phyloP scores from a whole-genome alignment of 2,329 filamentous ascomycete species.

The Colletotrichum sp. region DNA sequence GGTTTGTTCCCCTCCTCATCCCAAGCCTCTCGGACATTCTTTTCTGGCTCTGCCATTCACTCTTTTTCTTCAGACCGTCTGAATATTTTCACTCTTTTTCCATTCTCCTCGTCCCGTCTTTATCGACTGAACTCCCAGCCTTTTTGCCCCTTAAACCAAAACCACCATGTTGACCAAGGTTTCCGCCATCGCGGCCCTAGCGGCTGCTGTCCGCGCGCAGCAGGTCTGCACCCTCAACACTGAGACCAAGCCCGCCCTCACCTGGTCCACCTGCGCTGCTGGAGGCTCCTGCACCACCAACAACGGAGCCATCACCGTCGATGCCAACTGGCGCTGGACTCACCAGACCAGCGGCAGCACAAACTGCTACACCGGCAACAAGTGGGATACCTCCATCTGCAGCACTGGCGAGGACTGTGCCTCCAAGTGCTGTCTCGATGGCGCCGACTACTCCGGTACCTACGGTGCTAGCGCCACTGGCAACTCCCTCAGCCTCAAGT shows the following conservation, averaged over 20 bases:
- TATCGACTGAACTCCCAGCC: not conserved
- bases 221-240: conserved; percentile 52
- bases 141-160: not conserved
- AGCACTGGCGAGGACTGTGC: conserved; percentile 49
- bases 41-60: not conserved
- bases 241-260: conserved; percentile 59
- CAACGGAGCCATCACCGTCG: conserved; percentile 57
- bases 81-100: not conserved
- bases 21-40: not conserved
- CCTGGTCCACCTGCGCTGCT: conserved; percentile 57
- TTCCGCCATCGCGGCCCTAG: conserved; percentile 42
- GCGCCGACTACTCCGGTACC: conserved; percentile 55
- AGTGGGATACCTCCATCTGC: conserved; percentile 48
- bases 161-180: conserved; percentile 27
- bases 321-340: conserved; percentile 68
- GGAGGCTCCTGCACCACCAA: conserved; percentile 55
- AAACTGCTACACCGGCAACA: conserved; percentile 64
- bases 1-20: not conserved
- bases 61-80: conserved; percentile 2
- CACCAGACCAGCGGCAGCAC: conserved; percentile 49
- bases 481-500: conserved; percentile 58
- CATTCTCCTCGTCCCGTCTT: not conserved
- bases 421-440: conserved; percentile 56
- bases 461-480: conserved; percentile 60
- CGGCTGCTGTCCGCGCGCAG: conserved; percentile 44